Conservation (phyloP, 2,329 filamentous ascomycete genomes). For the Ascochyta fabae region DNA sequence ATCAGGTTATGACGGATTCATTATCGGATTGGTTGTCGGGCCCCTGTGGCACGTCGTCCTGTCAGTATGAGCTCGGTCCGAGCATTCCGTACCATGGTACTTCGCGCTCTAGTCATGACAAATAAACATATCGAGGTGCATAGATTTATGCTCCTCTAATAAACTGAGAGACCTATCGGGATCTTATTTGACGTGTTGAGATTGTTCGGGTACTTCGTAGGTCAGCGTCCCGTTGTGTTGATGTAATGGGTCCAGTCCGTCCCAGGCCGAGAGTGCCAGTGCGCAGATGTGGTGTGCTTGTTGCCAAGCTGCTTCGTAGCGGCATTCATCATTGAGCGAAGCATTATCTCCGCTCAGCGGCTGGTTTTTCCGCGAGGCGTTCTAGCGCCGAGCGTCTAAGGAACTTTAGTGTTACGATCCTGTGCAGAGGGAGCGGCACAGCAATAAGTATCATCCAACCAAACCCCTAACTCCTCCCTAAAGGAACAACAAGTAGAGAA, state of each 20-base stretch:
- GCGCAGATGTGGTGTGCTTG: not conserved
- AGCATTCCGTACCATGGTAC: slow-evolving; percentile 19
- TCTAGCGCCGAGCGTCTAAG: too few species aligned
- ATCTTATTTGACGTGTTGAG: not conserved
- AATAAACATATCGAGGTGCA: slow-evolving; percentile 28
- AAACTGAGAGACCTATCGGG: not conserved
- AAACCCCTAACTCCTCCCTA: too few species aligned
- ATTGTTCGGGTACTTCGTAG: not conserved
- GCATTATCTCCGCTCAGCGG: too few species aligned
- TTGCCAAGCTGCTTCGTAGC: slow-evolving; percentile 3
- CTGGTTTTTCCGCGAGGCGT: too few species aligned
- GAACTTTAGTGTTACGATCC: too few species aligned
- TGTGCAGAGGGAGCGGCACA: too few species aligned
- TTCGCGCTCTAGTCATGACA: slow-evolving; percentile 15
- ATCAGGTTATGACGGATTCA: slow-evolving; percentile 11
- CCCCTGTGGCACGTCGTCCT: slow-evolving; percentile 13
- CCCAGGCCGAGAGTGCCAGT: not conserved
- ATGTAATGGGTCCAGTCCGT: not conserved
- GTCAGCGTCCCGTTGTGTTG: not conserved
- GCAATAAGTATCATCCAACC: too few species aligned
- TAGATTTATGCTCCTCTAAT: slow-evolving; percentile 45
- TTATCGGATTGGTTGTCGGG: not conserved
- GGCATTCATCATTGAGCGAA: not conserved
- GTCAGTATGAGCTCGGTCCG: slow-evolving; percentile 23
- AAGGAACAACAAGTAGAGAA: too few species aligned